Evolutionary conservation across 2,329 filamentous ascomycete genomes (phyloP), one percentile per base, ranked within the genome.

Genomic region (Alternaria novae-zelandiae): DNA sequence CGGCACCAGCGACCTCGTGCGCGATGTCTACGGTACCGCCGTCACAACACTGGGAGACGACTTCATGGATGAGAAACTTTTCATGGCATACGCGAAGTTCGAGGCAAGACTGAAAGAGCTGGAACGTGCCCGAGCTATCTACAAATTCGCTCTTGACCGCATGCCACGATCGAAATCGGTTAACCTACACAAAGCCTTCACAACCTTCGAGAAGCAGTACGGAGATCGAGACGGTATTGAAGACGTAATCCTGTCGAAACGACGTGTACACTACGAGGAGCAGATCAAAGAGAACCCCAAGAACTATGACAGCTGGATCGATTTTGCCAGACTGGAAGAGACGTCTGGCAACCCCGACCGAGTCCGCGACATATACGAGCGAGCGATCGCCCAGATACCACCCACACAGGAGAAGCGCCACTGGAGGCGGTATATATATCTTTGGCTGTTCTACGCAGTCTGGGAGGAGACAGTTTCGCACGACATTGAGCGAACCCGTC

Each of bases 301-400:
- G 75, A 97, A 97, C 80, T 99, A 99, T 83, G 96, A 99, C 76
- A 88, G 90, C 12, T 99, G 96, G 96, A 95, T 99, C 71, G 96
- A 98, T 80, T 97, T 95, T 79, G 94, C 94, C 25, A 88, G 92
- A 8, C 83, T 99, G 7, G 96, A 99, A 79, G 96, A 99, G 81
- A 88, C 89, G 0, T 90, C 92, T 1, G 92, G 92, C 9, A 92
- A 97, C 76, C 82, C 88, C 1, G 94, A 97, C 67, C 89, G 92
- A 45, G 90, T 97, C 2, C 89, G 96, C 32, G 96, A 99, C 70
- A 89, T 97, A 13, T 99, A 98, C 81, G 96, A 99, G 81, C 88
- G 94, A 72, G 96, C 96, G 2, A 97, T 99, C 71, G 94, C 96
- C 6, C 95, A 99, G 76, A 89, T 98, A 13, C 96, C 96, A 3